Evolutionary conservation across 208 protist genomes (phyloP).

Genomic region (Trichomonas vaginalis): DNA sequence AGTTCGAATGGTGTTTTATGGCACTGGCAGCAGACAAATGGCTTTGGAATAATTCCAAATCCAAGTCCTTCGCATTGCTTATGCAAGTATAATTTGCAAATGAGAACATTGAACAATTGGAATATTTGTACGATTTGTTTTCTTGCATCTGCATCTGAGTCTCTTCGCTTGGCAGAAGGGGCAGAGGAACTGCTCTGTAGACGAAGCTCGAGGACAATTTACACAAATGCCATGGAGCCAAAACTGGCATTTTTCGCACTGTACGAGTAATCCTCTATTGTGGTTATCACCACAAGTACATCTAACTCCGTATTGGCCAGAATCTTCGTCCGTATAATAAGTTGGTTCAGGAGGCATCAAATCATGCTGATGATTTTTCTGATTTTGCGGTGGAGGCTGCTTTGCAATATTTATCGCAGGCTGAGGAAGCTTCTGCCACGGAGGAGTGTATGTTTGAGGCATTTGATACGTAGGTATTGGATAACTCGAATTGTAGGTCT

Average conservation of each 20-base stretch:
- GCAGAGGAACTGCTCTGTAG: neutral
- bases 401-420: neutral
- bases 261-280: neutral
- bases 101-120: neutral
- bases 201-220: neutral
- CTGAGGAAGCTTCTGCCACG: neutral
- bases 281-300: neutral
- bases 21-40: neutral
- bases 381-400: neutral
- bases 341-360: neutral
- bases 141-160: neutral
- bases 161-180: neutral
- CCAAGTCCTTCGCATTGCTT: neutral
- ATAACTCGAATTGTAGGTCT: neutral
- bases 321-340: neutral
- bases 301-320: neutral
- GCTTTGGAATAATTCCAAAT: neutral
- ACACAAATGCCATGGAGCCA: slow-evolving; percentile 1
- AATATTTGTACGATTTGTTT: neutral
- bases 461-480: neutral
- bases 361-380: neutral
- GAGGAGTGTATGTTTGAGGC: neutral
- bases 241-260: neutral
- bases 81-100: neutral
- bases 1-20: neutral